Evolutionary conservation across 495 filamentous ascomycete genomes (phyloP), one percentile per base, ranked within the genome.

Genomic region (Penicillium subrubescens): DNA sequence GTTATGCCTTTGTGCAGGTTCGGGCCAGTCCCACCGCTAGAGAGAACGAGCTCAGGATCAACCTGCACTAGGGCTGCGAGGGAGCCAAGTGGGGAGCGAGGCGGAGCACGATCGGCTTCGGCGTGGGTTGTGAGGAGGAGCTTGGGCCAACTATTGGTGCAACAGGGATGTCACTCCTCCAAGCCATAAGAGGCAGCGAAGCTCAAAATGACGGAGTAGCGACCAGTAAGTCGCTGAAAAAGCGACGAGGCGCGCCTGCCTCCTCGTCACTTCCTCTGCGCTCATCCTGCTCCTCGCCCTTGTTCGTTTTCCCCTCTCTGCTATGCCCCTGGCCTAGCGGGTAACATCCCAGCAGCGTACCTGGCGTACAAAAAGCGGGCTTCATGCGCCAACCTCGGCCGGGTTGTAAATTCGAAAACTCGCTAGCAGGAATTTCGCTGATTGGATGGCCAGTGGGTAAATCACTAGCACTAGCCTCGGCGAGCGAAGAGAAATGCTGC

Each of bases 81-180:
- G 54, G 35, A 25, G 33, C 48, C 15, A 65, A 73, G 71, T 69
- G 71, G 71, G 64, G 71, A 48, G 56, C 21, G 59, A 67, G 64
- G 67, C 67, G 70, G 66, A 67, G 63, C 59, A 69, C 61, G 67
- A 75, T 76, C 73, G 68, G 66, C 72, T 65, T 71, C 59, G 63
- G 63, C 61, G 60, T 63, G 71, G 58, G 59, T 60, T 57, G 68
- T 34, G 59, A 56, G 53, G 53, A 71, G 73, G 68, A 77, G 76
- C 76, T 79, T 76, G 72, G 75, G 67, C 78, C 75, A 79, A 57
- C 56, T 37, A 67, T 68, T 67, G 65, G 66, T 62, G 56, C 33
- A 59, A 63, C 70, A 65, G 34, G 63, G 70, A 63, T 67, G 51
- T 48, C 57, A 50, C 21, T 63, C 50, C 53, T 66, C 53, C 60